Conservation (phyloP, 2,329 filamentous ascomycete species). For the Tricladium varicosporioides region DNA sequence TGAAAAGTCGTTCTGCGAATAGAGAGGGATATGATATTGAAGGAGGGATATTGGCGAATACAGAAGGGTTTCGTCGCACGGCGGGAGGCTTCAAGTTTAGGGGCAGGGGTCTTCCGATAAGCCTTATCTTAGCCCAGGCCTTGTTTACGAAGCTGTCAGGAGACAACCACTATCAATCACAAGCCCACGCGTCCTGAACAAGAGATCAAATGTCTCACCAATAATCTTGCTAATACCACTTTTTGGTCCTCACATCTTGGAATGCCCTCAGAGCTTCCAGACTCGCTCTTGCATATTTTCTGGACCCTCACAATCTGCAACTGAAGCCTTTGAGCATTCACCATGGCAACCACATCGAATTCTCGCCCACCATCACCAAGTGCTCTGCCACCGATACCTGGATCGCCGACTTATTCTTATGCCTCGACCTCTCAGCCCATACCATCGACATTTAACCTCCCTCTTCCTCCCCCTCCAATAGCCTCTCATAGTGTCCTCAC, state of each 20-base stretch:
- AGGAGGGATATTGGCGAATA: too few species aligned
- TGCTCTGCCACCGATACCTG: slow-evolving; percentile 58
- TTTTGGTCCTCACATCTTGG: neutral
- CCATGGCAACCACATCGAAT: slow-evolving; percentile 16
- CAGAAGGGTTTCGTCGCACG: too few species aligned
- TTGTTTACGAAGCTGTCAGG: slow-evolving; percentile 19
- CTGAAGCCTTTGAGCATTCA: neutral
- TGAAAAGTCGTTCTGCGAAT: too few species aligned
- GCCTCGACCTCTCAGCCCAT: slow-evolving; percentile 61
- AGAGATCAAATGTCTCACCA: neutral
- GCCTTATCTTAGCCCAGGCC: slow-evolving; percentile 11
- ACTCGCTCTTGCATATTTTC: too few species aligned
- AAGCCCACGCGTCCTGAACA: neutral
- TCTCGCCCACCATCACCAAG: slow-evolving; percentile 45
- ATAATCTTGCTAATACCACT: slow-evolving; percentile 6
- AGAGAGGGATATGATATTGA: too few species aligned
- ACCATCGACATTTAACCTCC: slow-evolving; percentile 54
- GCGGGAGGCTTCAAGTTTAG: neutral
- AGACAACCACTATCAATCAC: slow-evolving; percentile 8
- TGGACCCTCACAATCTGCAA: too few species aligned
- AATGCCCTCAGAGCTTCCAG: neutral
- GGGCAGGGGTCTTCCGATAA: slow-evolving; percentile 6
- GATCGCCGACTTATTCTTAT: slow-evolving; percentile 62
- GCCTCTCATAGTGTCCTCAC: slow-evolving; percentile 59
- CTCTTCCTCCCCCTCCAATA: slow-evolving; percentile 58